Conservation (phyloP, 2,329 filamentous ascomycete species). For the Hypoxylon sp. region DNA sequence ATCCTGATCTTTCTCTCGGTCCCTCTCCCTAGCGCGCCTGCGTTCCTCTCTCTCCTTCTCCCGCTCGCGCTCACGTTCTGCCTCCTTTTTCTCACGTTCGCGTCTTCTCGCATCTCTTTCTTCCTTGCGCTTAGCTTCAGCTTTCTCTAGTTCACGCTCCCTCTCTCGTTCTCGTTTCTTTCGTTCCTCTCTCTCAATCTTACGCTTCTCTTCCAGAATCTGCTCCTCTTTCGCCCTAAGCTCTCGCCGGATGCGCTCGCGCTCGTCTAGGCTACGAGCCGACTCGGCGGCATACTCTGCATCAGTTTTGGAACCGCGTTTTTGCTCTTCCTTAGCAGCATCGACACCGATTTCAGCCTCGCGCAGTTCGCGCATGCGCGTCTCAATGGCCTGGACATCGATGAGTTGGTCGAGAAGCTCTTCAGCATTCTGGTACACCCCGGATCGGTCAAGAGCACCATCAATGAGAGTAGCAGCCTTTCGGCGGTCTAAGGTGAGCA, state of each 20-base stretch:
- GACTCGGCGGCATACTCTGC: slow-evolving; percentile 79
- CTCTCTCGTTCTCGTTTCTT: slow-evolving; percentile 64
- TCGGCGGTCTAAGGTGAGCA: slow-evolving; percentile 79
- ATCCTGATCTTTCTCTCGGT: slow-evolving; percentile 48
- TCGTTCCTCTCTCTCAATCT: slow-evolving; percentile 69
- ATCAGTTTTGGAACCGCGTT: slow-evolving; percentile 78
- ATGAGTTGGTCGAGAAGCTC: slow-evolving; percentile 76
- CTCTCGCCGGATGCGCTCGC: slow-evolving; percentile 72
- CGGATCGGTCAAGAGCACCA: slow-evolving; percentile 80
- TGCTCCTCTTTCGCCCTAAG: slow-evolving; percentile 70
- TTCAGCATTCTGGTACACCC: slow-evolving; percentile 80
- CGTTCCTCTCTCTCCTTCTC: slow-evolving; percentile 70
- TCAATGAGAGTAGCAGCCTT: slow-evolving; percentile 83
- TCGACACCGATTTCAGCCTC: slow-evolving; percentile 77
- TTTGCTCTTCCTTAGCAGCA: slow-evolving; percentile 73
- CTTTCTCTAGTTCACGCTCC: slow-evolving; percentile 63
- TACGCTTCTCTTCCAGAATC: slow-evolving; percentile 72
- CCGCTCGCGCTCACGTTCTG: slow-evolving; percentile 58
- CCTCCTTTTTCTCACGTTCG: slow-evolving; percentile 57
- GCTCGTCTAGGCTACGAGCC: slow-evolving; percentile 68
- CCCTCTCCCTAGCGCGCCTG: slow-evolving; percentile 58
- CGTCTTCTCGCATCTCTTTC: slow-evolving; percentile 64
- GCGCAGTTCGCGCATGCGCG: slow-evolving; percentile 76
- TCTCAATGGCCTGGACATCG: slow-evolving; percentile 75
- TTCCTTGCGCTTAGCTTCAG: slow-evolving; percentile 63